A percentile compares a stretch with the other conserved stretches of the same genome.
Evolutionary conservation across 2,329 filamentous ascomycete genomes (phyloP).

Genomic region (Colletotrichum sp.): DNA sequence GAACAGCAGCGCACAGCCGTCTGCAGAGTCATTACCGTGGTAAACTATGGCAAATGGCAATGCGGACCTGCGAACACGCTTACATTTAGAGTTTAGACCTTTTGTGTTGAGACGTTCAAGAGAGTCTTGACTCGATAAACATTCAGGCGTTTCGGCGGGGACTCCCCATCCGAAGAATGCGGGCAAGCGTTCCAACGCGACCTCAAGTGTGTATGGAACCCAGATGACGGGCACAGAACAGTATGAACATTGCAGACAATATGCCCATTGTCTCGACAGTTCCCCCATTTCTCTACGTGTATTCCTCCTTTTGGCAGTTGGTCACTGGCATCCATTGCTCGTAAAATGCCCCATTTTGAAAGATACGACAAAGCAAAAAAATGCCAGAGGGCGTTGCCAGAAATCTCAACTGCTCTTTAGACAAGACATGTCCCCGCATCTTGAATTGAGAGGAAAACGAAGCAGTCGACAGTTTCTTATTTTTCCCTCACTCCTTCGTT

Average conservation of each 20-base stretch:
- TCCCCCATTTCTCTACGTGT: not conserved
- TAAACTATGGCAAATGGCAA: not conserved
- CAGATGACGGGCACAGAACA: not conserved
- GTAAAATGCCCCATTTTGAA: not conserved
- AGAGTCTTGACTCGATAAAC: constrained; percentile 6
- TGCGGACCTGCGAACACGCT: not conserved
- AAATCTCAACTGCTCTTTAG: not conserved
- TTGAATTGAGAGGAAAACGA: not conserved
- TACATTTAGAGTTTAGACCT: not conserved
- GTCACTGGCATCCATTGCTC: not conserved
- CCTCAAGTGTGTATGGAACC: not conserved
- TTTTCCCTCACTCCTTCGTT: not conserved
- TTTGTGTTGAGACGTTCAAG: not conserved
- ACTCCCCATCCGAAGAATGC: not conserved
- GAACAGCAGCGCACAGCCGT: not conserved
- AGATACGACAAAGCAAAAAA: not conserved
- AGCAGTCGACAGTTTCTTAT: not conserved
- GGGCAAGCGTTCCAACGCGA: constrained; percentile 1
- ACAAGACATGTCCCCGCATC: constrained; percentile 3
- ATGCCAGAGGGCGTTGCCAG: not conserved
- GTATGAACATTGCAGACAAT: not conserved
- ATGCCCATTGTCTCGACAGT: not conserved
- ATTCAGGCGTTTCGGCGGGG: constrained; percentile 3
- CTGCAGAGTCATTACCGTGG: not conserved
- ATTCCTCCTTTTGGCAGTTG: not conserved